These are phyloP conservation scores for Diospyros kaki DNA, from an alignment of 148 eudicot genomes.

Conservation along the genomic window DNA sequence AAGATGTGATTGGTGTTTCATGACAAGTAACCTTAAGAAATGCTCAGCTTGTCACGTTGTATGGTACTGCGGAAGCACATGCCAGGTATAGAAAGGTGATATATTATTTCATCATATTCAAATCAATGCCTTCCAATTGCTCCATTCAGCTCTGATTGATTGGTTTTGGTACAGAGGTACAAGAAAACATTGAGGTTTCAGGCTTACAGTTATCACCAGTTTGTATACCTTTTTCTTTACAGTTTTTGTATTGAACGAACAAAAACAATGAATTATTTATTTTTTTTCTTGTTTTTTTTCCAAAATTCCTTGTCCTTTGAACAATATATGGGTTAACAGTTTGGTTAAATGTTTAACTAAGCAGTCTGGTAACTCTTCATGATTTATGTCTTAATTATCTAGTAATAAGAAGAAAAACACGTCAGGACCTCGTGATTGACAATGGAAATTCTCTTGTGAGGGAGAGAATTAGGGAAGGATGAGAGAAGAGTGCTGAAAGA, in stretches of 20 bases:
- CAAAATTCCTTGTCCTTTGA: neutral
- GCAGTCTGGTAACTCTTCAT: no score
- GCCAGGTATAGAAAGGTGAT: slow-evolving; percentile 56
- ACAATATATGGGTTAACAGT: neutral
- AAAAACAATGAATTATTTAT: neutral
- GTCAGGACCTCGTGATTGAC: no score
- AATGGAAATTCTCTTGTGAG: no score
- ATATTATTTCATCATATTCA: neutral
- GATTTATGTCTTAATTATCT: no score
- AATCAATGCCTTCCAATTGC: neutral
- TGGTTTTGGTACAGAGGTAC: neutral
- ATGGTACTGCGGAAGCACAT: slow-evolving; percentile 78
- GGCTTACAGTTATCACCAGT: neutral
- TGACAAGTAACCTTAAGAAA: slow-evolving; percentile 51
- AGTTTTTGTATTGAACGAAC: neutral
- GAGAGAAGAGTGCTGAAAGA: no score
- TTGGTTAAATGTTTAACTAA: no score
- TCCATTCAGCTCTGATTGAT: neutral
- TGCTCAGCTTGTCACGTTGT: slow-evolving; percentile 88
- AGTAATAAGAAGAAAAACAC: no score
- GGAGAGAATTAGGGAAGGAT: no score
- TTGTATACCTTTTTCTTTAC: neutral
- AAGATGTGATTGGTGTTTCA: slow-evolving; percentile 80
- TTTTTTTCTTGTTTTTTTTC: neutral
- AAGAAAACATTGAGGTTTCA: neutral